Evolutionary conservation across 345 rosid genomes (phyloP), one percentile per base, ranked within the genome.

Genomic region (Bruguiera gymnorhiza): DNA sequence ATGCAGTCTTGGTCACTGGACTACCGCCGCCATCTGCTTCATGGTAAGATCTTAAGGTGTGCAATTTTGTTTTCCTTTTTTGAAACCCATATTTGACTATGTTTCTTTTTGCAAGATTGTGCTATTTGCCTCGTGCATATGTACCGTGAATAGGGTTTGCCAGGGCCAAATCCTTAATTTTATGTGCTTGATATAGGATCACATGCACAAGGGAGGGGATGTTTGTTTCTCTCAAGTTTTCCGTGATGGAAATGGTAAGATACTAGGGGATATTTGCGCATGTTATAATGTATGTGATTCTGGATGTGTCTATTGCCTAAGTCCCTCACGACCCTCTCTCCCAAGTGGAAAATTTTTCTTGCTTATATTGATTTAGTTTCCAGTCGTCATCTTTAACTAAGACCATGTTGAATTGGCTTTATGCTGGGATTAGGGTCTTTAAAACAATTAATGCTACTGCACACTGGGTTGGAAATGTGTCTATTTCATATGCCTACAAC

Each of bases 1-100:
- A 13, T 69, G 71, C 87, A 95, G 99, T 95, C 68, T 67, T 88
- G 81, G 86, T 95, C 61, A 86, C 94, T 34, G 99, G 99, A 43
- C 77, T 95, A 63, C 24, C 24, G 24, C 99, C 99, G 4, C 77
- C 92, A 5, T 92, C 99, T 79, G 99, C 99, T 60, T 95, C 99
- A 30, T 95, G 99, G 99, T 98, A 95, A 78, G 99, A 95, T 78
- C 90, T 92, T n/a, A 95, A 95, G 92, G 99, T 95, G 46, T 34
- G 24, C 52, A 30, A 19, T 16, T 70, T 37, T 29, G 6, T 31
- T 30, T 19, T 53, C 46, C 11, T 30, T 46, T 20, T 16, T 13
- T 13, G 6, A 26, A 16, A 39, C 46, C 46, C 15, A 10, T 8
- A 39, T 43, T 43, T 10, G 16, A 43, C 15, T 43, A 4, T 43